Base-by-base conservation (phyloP, 306 rosid species). In the Cucurbita moschata region DNA sequence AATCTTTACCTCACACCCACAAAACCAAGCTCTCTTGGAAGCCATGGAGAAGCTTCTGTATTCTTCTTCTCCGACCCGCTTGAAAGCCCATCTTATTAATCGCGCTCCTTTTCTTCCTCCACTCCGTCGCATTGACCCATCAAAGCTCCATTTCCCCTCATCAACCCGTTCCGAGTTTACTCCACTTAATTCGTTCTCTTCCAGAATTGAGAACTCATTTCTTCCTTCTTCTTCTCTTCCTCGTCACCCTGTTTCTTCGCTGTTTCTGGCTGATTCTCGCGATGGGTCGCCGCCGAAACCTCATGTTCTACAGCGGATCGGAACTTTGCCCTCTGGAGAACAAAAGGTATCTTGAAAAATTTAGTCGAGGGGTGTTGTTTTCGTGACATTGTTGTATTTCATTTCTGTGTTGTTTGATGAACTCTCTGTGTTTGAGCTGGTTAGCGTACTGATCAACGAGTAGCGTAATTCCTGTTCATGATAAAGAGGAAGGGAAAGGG, bases 1-100 rank as follows among this genome's bases (percentile, higher is more conserved):
- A 38, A 72, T 72, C 64, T n/a, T 37, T 55, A 16, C 52, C 65
- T 72, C 52, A 19, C 52, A 40, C 76, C 35, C 49, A 10, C 49
- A 15, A 30, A 49, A 9, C 26, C 4, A 13, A 38, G 30, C 44
- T 37, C 35, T 14, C 10, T 16, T 52, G 68, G 83, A 82, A 71
- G 87, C 86, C 91, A 92, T 90, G 98, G 98, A 92, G 77, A 85
- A 96, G 96, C 96, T 92, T 88, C 88, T 92, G 60, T 92, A 88
- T 37, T 85, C 87, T 69, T 81, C 92, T 79, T 81, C 95, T 69
- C 73, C 84, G 3, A 78, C 84, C 76, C 81, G 85, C 67, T 78
- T 85, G 63, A 83, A 80, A 74, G 4, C 70, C 72, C 65, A 44
- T 77, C 81, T 80, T 4, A 82, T 80, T 4, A 83, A 75, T 7